Conservation (phyloP, 2,329 filamentous ascomycete species). For the Tolypocladium cylindrosporum region DNA sequence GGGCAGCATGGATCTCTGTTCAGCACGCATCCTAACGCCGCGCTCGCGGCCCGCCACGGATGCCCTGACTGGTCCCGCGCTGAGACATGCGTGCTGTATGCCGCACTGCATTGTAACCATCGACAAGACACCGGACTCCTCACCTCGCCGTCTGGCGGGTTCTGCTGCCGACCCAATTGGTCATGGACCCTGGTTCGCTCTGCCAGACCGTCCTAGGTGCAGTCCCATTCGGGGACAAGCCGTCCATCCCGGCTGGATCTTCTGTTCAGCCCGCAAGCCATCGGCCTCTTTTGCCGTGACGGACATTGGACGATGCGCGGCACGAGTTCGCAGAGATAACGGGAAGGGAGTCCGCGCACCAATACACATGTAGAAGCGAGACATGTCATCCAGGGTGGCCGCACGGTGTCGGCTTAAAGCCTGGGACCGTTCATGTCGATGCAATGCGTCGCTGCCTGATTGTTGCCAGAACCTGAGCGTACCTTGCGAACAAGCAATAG, state of each 20-base stretch:
- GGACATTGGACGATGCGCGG: not conserved
- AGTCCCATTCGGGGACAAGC: not conserved
- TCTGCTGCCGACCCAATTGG: not conserved
- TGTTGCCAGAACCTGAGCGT: not conserved
- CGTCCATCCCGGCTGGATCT: not conserved
- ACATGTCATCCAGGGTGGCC: not conserved
- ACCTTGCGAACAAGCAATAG: not conserved
- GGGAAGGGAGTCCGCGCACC: not conserved
- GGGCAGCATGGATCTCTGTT: not conserved
- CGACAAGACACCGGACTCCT: not conserved
- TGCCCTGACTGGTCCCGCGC: no score
- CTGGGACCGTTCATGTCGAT: not conserved
- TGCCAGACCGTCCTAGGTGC: not conserved
- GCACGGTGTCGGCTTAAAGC: not conserved
- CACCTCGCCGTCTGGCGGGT: not conserved
- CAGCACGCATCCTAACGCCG: not conserved
- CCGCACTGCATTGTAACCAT: not conserved
- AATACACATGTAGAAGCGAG: not conserved
- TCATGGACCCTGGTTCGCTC: not conserved
- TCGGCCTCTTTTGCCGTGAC: not conserved
- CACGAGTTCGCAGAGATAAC: not conserved
- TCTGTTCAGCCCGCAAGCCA: conserved; percentile 1
- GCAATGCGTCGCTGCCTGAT: not conserved
- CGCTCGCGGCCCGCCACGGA: no score
- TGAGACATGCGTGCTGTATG: not conserved